These are phyloP conservation scores for Lactarius indigo DNA, from an alignment of 768 basidiomycete genomes.

Conservation along the genomic window DNA sequence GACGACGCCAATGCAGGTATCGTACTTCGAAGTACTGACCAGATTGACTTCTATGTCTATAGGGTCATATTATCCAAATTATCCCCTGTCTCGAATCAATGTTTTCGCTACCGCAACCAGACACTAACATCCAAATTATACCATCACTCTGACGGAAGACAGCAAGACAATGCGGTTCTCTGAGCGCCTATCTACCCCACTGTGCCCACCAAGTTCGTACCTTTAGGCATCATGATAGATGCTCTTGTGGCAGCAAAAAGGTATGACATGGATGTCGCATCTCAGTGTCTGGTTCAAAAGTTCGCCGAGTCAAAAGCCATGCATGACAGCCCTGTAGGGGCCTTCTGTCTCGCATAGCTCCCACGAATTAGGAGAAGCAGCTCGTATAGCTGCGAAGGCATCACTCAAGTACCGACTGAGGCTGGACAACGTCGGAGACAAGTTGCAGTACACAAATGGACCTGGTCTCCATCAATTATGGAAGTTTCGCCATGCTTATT, in stretches of 20 bases:
- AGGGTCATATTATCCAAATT: slow-evolving; percentile 6
- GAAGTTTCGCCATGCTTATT: slow-evolving; percentile 5
- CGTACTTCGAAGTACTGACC: slow-evolving; percentile 3
- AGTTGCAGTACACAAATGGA: slow-evolving; percentile 5
- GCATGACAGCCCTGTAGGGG: neutral
- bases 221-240: neutral
- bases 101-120: neutral
- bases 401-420: slow-evolving; percentile 5
- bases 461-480: slow-evolving; percentile 1
- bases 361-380: neutral
- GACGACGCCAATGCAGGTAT: neutral
- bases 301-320: neutral
- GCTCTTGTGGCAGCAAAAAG: neutral
- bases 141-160: neutral
- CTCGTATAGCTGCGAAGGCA: slow-evolving; percentile 6
- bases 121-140: neutral
- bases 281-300: neutral
- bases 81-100: slow-evolving; percentile 5
- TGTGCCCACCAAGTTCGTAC: neutral
- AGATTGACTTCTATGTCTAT: slow-evolving; percentile 10
- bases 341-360: neutral
- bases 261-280: neutral
- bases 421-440: neutral
- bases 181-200: neutral
- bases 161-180: neutral